Evolutionary conservation across 1,284 basidiomycete genomes (phyloP).

Genomic region (Cryptococcus floricola): DNA sequence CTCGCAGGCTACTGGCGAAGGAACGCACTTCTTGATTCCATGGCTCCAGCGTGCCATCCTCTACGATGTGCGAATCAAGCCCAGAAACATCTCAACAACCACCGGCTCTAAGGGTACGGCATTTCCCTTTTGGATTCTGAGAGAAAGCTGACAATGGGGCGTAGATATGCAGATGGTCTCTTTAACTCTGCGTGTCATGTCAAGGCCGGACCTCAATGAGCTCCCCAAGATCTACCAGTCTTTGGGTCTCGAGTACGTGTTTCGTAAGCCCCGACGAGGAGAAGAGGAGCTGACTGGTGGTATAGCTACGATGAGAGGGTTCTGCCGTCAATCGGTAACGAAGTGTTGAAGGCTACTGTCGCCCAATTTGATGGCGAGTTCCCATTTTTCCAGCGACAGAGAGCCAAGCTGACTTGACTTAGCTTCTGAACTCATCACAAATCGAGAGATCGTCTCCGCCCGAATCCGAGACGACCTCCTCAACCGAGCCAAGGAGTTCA

Average conservation of each 20-base stretch:
- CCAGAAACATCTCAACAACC: slow-evolving; percentile 86
- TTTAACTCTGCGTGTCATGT: slow-evolving; percentile 92
- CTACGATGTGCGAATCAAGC: slow-evolving; percentile 97
- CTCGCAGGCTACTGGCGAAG: slow-evolving; percentile 74
- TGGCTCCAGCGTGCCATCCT: slow-evolving; percentile 94
- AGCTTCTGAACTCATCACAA: slow-evolving; percentile 81
- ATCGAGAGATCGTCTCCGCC: slow-evolving; percentile 70
- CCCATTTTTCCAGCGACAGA: no score
- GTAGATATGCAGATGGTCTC: slow-evolving; percentile 85
- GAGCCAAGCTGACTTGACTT: not conserved
- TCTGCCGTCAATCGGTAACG: slow-evolving; percentile 90
- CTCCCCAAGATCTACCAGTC: slow-evolving; percentile 92
- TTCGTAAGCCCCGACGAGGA: not conserved
- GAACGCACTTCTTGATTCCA: slow-evolving; percentile 95
- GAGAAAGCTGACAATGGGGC: slow-evolving; percentile 2
- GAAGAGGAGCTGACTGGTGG: not conserved
- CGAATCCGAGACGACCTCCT: slow-evolving; percentile 89
- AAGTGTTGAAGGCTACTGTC: slow-evolving; percentile 95
- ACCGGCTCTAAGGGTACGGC: slow-evolving; percentile 42
- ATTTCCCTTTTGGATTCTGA: not conserved
- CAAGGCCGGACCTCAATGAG: slow-evolving; percentile 83
- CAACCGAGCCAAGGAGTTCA: slow-evolving; percentile 91
- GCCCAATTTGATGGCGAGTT: slow-evolving; percentile 85
- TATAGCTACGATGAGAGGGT: slow-evolving; percentile 75
- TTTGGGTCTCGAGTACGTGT: slow-evolving; percentile 69